phyloP scores from a whole-genome alignment of 2,329 filamentous ascomycete species.

The Xylariaceae sp. region DNA sequence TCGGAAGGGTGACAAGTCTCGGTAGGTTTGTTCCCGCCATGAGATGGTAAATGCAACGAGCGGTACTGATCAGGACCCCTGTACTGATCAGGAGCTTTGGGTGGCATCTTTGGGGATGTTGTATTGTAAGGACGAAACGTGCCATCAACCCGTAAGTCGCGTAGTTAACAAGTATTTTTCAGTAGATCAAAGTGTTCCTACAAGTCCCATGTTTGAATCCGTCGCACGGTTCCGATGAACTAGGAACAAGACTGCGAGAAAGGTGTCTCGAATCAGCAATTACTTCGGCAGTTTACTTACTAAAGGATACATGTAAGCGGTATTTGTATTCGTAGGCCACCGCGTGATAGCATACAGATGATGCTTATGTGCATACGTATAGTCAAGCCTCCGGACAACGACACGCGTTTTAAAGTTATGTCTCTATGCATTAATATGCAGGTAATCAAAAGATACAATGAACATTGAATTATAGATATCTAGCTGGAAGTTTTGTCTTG shows the following conservation, averaged over 20 bases:
- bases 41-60: conserved; percentile 11
- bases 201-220: background rate
- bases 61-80: conserved; percentile 5
- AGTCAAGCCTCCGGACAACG: too few relatives aligned
- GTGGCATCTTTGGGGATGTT: background rate
- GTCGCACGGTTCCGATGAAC: background rate
- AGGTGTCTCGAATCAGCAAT: background rate
- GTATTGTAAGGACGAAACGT: conserved; percentile 18
- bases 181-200: background rate
- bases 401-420: too few relatives aligned
- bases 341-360: too few relatives aligned
- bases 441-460: too few relatives aligned
- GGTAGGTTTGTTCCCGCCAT: conserved; percentile 19
- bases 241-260: background rate
- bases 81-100: background rate
- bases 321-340: background rate
- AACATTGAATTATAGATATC: too few relatives aligned
- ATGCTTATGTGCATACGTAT: too few relatives aligned
- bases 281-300: too few relatives aligned
- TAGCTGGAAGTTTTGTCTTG: too few relatives aligned
- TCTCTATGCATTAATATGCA: too few relatives aligned
- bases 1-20: conserved; percentile 29
- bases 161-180: background rate
- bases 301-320: background rate
- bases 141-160: background rate